Evolutionary conservation across 768 basidiomycete genomes (phyloP).

Genomic region (Mycena vitilis): DNA sequence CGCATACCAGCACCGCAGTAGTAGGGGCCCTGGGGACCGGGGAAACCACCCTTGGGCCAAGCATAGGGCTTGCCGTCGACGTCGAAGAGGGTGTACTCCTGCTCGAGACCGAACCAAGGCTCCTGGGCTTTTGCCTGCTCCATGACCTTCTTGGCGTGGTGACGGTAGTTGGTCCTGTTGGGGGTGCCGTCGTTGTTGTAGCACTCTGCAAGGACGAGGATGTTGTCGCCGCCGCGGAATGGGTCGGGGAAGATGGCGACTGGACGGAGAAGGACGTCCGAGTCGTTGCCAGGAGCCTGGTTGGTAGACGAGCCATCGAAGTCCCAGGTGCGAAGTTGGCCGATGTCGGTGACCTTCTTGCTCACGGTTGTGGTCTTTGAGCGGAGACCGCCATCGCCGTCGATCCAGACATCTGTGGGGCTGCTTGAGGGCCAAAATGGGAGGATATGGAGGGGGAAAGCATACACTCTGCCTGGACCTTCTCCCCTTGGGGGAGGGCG

Average conservation of each 20-base stretch:
- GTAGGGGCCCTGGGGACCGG: conserved; percentile 98
- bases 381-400: conserved; percentile 93
- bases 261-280: conserved; percentile 98
- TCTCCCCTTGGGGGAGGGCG: conserved; percentile 88
- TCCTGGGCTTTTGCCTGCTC: conserved; percentile 82
- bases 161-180: conserved; percentile 95
- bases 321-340: conserved; percentile 96
- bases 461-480: conserved; percentile 94
- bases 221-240: conserved; percentile 98
- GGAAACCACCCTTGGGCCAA: conserved; percentile 99
- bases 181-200: conserved; percentile 99
- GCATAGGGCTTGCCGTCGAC: conserved; percentile 90
- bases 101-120: conserved; percentile 99
- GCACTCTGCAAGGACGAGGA: conserved; percentile 95
- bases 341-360: conserved; percentile 88
- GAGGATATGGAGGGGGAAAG: conserved; percentile 22
- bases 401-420: conserved; percentile 93
- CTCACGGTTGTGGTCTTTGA: conserved; percentile 96
- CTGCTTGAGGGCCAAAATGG: conserved; percentile 27
- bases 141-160: conserved; percentile 95
- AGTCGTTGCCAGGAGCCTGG: conserved; percentile 95
- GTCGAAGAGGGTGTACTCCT: conserved; percentile 98
- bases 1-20: conserved; percentile 97
- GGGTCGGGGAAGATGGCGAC: conserved; percentile 98
- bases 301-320: conserved; percentile 98